Evolutionary conservation across 2,329 filamentous ascomycete species (phyloP).

Genomic region (Verruconis gallopava): DNA sequence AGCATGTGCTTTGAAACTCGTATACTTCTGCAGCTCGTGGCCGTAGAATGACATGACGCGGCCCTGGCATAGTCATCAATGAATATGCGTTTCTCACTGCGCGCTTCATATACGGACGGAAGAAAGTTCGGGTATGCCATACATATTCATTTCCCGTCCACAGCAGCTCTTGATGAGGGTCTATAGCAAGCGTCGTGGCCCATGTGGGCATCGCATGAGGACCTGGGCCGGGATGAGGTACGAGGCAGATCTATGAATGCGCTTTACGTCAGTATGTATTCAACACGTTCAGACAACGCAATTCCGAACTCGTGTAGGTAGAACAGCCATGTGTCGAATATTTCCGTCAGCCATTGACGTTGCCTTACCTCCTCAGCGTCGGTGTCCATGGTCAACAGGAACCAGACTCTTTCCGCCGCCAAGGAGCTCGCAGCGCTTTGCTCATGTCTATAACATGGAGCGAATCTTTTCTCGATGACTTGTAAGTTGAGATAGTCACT

Average conservation of each 20-base stretch:
- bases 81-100: neutral
- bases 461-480: no score
- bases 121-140: slow-evolving; percentile 23
- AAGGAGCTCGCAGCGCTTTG: neutral
- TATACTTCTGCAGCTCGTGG: slow-evolving; percentile 74
- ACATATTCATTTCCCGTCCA: slow-evolving; percentile 91
- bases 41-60: slow-evolving; percentile 81
- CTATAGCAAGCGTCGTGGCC: slow-evolving; percentile 74
- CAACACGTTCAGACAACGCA: no score
- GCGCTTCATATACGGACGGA: neutral
- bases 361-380: slow-evolving; percentile 38
- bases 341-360: no score
- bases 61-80: slow-evolving; percentile 44
- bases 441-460: no score
- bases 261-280: no score
- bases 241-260: slow-evolving; percentile 57
- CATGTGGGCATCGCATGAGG: slow-evolving; percentile 56
- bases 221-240: slow-evolving; percentile 66
- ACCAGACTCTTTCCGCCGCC: neutral
- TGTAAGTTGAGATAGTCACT: no score
- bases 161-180: slow-evolving; percentile 75
- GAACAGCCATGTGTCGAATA: no score
- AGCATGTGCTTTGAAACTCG: slow-evolving; percentile 72
- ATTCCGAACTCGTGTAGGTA: no score
- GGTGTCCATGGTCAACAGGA: slow-evolving; percentile 30